A percentile compares a stretch with the other conserved stretches of the same genome.
Conservation (phyloP, 2,329 filamentous ascomycete species). For the Claviceps pusilla region DNA sequence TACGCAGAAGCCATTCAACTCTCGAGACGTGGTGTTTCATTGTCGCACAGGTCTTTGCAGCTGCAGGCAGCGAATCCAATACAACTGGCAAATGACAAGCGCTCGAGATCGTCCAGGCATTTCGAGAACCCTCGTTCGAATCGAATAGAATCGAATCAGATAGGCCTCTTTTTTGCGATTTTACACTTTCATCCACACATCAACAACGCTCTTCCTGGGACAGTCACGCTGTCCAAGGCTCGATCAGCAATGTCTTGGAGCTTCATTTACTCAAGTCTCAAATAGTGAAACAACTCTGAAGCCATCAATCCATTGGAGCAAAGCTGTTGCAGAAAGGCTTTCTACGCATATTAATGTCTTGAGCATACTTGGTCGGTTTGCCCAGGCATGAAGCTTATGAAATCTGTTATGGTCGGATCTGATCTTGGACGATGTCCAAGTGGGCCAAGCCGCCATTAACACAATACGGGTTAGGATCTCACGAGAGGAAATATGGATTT, state of each 20-base stretch:
- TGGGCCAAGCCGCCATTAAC: neutral
- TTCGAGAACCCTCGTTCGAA: neutral
- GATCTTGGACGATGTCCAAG: neutral
- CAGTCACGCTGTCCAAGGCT: neutral
- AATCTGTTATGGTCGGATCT: neutral
- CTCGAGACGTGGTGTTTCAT: neutral
- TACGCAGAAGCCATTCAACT: neutral
- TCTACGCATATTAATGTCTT: neutral
- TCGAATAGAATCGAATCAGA: neutral
- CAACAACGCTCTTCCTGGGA: neutral
- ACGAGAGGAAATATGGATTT: neutral
- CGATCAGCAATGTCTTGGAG: neutral
- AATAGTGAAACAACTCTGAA: neutral
- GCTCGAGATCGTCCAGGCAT: neutral
- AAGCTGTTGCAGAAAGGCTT: neutral
- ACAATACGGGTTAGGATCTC: neutral
- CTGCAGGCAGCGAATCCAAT: neutral
- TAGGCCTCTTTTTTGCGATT: neutral
- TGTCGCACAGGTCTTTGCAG: neutral
- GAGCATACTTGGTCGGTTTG: neutral
- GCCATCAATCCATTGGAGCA: neutral
- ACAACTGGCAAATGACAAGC: neutral
- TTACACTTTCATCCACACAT: neutral
- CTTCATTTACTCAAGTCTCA: neutral
- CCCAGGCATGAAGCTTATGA: neutral